phyloP scores from a whole-genome alignment of 768 basidiomycete genomes.

The Ramaria rubella region DNA sequence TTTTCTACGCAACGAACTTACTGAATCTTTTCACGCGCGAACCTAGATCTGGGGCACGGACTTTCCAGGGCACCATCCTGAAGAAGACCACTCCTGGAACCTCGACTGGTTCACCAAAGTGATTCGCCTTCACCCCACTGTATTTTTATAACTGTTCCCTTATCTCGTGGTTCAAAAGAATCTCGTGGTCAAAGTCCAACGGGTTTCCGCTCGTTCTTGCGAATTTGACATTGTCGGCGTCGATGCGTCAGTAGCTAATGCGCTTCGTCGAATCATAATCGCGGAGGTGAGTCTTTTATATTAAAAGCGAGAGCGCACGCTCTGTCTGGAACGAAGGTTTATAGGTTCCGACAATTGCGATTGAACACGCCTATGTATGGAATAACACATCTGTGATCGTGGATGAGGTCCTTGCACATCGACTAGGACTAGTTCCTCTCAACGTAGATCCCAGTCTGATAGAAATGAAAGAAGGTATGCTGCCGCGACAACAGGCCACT shows the following conservation, averaged over 20 bases:
- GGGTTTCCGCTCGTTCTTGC: slow-evolving; percentile 74
- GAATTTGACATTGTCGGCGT: slow-evolving; percentile 96
- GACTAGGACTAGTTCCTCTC: slow-evolving; percentile 88
- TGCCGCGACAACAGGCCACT: no score
- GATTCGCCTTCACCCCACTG: slow-evolving; percentile 21
- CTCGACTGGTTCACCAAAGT: slow-evolving; percentile 71
- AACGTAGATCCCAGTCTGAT: slow-evolving; percentile 76
- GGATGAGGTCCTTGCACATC: slow-evolving; percentile 88
- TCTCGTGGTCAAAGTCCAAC: slow-evolving; percentile 65
- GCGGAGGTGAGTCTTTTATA: slow-evolving; percentile 62
- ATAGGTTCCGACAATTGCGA: slow-evolving; percentile 85
- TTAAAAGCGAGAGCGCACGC: background rate
- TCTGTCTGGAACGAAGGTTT: background rate
- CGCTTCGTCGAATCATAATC: slow-evolving; percentile 85
- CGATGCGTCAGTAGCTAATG: slow-evolving; percentile 94
- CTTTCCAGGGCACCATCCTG: slow-evolving; percentile 84
- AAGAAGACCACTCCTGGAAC: slow-evolving; percentile 82
- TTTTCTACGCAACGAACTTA: background rate
- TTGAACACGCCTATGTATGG: slow-evolving; percentile 89
- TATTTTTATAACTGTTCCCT: slow-evolving; percentile 1
- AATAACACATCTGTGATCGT: slow-evolving; percentile 92
- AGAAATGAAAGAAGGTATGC: slow-evolving; percentile 26
- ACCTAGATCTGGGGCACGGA: slow-evolving; percentile 77
- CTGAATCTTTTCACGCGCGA: background rate
- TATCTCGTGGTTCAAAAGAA: slow-evolving; percentile 47